Conservation (phyloP, 1,284 basidiomycete species). For the Ceratobasidium theobromae region DNA sequence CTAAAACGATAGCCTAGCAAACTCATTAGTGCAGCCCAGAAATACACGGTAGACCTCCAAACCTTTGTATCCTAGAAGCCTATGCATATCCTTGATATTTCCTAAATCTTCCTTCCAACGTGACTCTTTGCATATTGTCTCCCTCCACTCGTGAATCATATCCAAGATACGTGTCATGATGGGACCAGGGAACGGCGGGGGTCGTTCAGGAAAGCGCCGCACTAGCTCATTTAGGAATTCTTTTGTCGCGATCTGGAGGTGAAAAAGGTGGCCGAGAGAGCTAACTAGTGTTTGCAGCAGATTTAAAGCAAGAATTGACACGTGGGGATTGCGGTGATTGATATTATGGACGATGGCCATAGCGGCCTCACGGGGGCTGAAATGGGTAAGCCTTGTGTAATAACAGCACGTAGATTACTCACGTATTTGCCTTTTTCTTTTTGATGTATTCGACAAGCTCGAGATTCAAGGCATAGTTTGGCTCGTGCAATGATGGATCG, state of each 20-base stretch:
- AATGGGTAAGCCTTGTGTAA: neutral
- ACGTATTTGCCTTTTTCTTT: constrained; percentile 96
- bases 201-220: constrained; percentile 94
- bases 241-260: constrained; percentile 97
- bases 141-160: constrained; percentile 94
- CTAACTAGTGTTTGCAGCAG: constrained; percentile 94
- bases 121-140: constrained; percentile 84
- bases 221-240: constrained; percentile 99
- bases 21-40: neutral
- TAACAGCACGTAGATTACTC: constrained; percentile 43
- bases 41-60: constrained; percentile 33
- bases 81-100: constrained; percentile 98
- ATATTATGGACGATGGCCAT: constrained; percentile 79
- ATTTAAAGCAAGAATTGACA: constrained; percentile 78
- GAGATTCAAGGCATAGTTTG: constrained; percentile 90
- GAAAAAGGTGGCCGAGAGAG: constrained; percentile 94
- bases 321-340: constrained; percentile 88
- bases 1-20: constrained; percentile 82
- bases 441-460: constrained; percentile 95
- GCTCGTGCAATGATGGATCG: constrained; percentile 82
- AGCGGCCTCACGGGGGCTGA: constrained; percentile 83
- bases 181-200: constrained; percentile 90
- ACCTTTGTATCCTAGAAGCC: constrained; percentile 91
- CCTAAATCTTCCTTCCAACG: constrained; percentile 96
- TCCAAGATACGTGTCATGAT: constrained; percentile 95